Conservation (phyloP, 164 flowering plant genomes). For the Warburgia ugandensis region DNA sequence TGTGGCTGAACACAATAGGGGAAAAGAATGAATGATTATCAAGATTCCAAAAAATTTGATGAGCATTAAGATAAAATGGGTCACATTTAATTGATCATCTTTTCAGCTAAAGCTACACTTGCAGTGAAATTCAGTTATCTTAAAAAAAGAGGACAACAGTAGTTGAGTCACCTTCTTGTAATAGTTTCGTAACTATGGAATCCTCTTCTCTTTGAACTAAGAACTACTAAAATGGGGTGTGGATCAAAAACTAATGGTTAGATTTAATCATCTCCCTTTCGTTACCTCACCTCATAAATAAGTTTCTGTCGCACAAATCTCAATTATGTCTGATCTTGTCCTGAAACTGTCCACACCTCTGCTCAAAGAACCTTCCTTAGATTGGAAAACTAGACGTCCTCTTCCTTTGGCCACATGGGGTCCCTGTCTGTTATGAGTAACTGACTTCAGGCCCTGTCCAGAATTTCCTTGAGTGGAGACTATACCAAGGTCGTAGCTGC, state of each 20-base stretch:
- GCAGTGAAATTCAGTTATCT: no score
- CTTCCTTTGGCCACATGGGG: conserved; percentile 13
- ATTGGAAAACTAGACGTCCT: conserved; percentile 3
- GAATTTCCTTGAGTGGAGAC: conserved; percentile 11
- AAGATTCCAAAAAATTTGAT: no score
- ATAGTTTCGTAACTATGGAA: no score
- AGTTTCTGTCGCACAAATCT: conserved; percentile 28
- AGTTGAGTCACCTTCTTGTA: no score
- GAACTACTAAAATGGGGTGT: background rate
- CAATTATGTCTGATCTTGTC: conserved; percentile 15
- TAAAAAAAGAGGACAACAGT: no score
- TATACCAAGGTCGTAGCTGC: conserved; percentile 8
- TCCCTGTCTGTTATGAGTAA: conserved; percentile 8
- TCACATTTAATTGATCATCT: no score
- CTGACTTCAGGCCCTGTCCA: conserved; percentile 10
- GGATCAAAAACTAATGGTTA: background rate
- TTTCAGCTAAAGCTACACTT: no score
- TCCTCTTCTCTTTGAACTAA: no score
- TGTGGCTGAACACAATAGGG: background rate
- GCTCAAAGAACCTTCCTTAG: conserved; percentile 7
- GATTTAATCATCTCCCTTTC: background rate
- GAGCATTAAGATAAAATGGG: no score
- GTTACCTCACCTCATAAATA: conserved; percentile 27
- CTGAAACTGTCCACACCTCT: conserved; percentile 6
- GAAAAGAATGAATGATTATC: no score